phyloP scores from a whole-genome alignment of 164 flowering plant genomes.

The Tinospora cordifolia region DNA sequence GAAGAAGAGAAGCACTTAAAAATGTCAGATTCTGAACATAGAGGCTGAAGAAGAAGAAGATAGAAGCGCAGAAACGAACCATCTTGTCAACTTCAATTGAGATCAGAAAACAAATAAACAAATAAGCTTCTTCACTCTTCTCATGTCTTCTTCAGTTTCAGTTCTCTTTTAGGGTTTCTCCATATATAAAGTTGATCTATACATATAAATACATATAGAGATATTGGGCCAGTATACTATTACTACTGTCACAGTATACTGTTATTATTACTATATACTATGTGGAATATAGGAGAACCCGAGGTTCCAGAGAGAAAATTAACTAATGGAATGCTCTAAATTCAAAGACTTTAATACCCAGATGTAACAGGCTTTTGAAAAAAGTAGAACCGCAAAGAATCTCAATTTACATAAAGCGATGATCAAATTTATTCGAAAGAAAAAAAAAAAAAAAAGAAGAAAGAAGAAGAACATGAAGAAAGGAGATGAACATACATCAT shows the following conservation, averaged over 20 bases:
- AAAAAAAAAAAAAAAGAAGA: too few relatives aligned
- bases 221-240: too few relatives aligned
- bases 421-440: too few relatives aligned
- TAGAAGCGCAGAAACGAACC: constrained; percentile 21
- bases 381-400: neutral
- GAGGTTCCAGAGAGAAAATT: too few relatives aligned
- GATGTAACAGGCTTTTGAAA: neutral
- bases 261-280: too few relatives aligned
- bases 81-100: constrained; percentile 7
- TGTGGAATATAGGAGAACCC: too few relatives aligned
- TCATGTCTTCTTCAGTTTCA: constrained; percentile 3
- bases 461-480: neutral
- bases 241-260: neutral
- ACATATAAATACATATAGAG: neutral
- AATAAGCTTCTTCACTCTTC: neutral
- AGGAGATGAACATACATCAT: constrained; percentile 2
- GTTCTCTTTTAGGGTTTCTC: neutral
- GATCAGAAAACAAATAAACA: neutral
- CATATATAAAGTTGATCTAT: neutral
- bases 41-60: constrained; percentile 13
- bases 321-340: neutral
- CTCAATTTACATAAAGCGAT: neutral
- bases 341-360: neutral
- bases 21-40: neutral
- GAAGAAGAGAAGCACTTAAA: neutral